Base-by-base conservation (phyloP, 768 basidiomycete species). In the Mycena vitilis region DNA sequence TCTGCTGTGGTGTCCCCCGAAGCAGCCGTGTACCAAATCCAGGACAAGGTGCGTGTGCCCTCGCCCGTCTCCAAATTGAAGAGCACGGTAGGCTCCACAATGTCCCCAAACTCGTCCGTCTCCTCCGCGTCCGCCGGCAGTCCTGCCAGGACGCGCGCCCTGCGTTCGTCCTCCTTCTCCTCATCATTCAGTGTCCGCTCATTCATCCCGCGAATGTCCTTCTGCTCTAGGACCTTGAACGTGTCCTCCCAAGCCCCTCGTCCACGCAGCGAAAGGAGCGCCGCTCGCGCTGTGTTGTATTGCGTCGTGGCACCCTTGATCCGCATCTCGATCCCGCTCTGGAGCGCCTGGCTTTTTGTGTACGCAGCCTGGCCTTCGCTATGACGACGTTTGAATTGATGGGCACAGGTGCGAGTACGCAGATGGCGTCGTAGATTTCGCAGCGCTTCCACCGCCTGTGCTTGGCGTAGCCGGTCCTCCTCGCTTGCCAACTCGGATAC, bases 381-480 rank as follows among this genome's bases (percentile, higher is more conserved):
- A 34, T 75, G 65, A 25, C 59, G 56, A 25, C 51, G 45, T 45
- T 71, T 75, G 63, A 72, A 74, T 34, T 72, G 66, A 18, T 63
- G 65, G 0, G 74, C 71, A 8, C 70, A 60, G 13, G 58, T 73
- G 1, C 70, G 55, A 3, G 67, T 74, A 1, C 74, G 62, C 3
- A 76, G 71, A 18, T 73, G 74, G 2, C 62, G 51, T 1, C 75
- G 74, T 6, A 77, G 52, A 16, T 61, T 45, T 0, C 34, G n/a
- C 10, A 78, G 52, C 0, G 71, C 71, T 20, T 72, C 70, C 5
- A 25, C 40, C 1, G 70, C 66, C 48, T 76, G 75, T 4, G 71
- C 76, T 22, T 60, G 40, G 1, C 73, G 72, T 15, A 76, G 60
- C 3, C 66, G 59, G 15, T 72, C 67, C 61, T 78, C 74, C 44